Evolutionary conservation across 495 filamentous ascomycete species (phyloP), one percentile per base, ranked within the genome.

Genomic region (Penicillium chermesinum): DNA sequence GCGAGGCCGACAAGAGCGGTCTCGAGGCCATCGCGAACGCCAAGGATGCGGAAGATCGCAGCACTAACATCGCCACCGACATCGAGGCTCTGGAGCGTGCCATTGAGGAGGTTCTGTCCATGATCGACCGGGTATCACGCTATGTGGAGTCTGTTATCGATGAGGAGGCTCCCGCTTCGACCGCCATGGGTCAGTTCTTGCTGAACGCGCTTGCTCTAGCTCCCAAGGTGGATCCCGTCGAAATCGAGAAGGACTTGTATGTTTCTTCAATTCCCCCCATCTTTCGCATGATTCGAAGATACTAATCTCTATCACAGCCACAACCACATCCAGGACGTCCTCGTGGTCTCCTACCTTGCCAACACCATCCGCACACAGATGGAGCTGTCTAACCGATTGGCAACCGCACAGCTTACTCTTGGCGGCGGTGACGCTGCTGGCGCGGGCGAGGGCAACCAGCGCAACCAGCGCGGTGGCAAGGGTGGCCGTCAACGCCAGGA

Each of bases 351-450:
- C 39, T 98, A 98, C 76, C 78, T 98, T 38, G 89, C 93, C 57
- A 98, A 97, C 76, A 96, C 91, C 41, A 95, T 98, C 70, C 89
- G 93, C 67, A 96, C 91, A 58, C 93, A 98, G 76, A 98, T 98
- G 69, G 93, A 97, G 65, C 81, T 98, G 35, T 93, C 90, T 40
- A 94, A 96, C 74, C 82, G 91, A 21, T 73, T 97, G 50, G 90
- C 93, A 43, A 95, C 89, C 12, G 86, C 90, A 38, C 80, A 84
- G 36, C 76, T 96, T 19, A 85, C 83, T 13, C 77, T 77, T 44
- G 82, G 78, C 38, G 75, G 77, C 18, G 74, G 71, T 36, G 76
- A 77, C 40, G 50, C 62, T n/a, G 61, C 48, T 20, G 49, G 56
- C 38, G 50, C 55, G 27, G 62, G 65, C 30, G 55, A 65, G 42